A percentile compares a stretch with the other conserved stretches of the same genome.
phyloP scores from a whole-genome alignment of 306 rosid species.

The Luffa acutangula region DNA sequence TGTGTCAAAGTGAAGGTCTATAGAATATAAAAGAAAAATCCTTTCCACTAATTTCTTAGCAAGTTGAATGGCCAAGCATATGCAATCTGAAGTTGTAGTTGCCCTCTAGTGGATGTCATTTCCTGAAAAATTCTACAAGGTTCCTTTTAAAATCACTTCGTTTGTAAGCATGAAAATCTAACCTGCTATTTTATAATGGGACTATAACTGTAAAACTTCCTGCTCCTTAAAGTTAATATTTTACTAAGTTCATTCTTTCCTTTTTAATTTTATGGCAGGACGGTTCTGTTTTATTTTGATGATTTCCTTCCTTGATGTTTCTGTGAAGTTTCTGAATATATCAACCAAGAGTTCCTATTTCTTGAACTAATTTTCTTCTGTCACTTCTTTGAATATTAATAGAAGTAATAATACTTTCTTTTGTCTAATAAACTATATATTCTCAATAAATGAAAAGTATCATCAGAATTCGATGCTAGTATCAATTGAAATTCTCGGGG shows the following conservation, averaged over 20 bases:
- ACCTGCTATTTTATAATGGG: not conserved
- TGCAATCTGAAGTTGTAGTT: not conserved
- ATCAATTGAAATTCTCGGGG: not conserved
- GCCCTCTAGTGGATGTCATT: not conserved
- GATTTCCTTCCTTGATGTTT: not conserved
- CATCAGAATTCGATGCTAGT: not conserved
- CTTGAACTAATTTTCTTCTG: not conserved
- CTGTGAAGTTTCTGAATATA: not conserved
- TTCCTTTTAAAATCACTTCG: not conserved
- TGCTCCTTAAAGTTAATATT: not conserved
- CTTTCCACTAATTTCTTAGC: not conserved
- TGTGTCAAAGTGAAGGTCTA: not conserved
- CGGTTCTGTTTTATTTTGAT: not conserved
- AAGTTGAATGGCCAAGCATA: not conserved
- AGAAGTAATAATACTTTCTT: not conserved
- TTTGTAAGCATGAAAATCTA: not conserved
- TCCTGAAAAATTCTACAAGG: slow-evolving; percentile 1
- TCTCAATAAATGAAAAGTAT: not conserved
- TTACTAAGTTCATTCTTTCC: not conserved
- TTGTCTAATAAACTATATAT: not conserved
- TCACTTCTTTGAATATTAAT: not conserved
- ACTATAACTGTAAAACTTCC: not conserved
- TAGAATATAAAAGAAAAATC: not conserved
- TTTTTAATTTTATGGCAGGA: not conserved
- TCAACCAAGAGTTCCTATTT: not conserved